Base-by-base conservation (phyloP, 345 rosid genomes). In the Pelargonium nanum region DNA sequence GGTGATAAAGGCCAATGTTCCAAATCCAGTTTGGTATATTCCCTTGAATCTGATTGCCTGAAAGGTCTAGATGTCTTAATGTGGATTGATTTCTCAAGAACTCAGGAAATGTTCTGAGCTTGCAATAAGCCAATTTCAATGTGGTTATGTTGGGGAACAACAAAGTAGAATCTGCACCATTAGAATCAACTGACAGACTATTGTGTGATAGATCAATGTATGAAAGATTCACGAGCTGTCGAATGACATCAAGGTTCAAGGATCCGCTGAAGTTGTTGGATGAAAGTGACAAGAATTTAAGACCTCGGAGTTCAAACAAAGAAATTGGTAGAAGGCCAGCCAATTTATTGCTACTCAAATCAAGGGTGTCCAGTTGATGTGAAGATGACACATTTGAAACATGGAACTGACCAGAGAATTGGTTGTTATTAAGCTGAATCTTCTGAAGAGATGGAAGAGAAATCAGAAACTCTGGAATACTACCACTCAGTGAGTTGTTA, bases 11-110 rank as follows among this genome's bases (percentile, higher is more conserved):
- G 48, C 48, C 48, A 40, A 40, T 40, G 52, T 1, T 0, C 77
- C 80, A 72, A 30, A 85, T 67, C 91, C 87, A 85, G 0, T 19
- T 4, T 0, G 85, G 91, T n/a, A 85, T 53, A 19, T 2, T 1
- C 23, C 81, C 80, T 17, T 1, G 19, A 26, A 85, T 83, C 0
- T 24, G 22, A 66, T 85, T 85, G 9, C 16, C 5, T 2, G 88
- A 81, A 59, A 85, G 84, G 62, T 85, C 86, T 12, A 85, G 59
- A 22, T 0, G 0, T 4, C 0, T 0, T 4, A 85, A 20, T 2
- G 0, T 58, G 20, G 45, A 17, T 30, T 74, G 85, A 56, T 34
- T 63, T 16, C 59, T 61, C 5, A 85, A 23, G 17, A 69, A 65
- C 0, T 70, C 57, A 0, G 91, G 88, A 17, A 80, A 63, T 15